Evolutionary conservation across 2,329 filamentous ascomycete genomes (phyloP), one percentile per base, ranked within the genome.

Genomic region (Ophiostoma montium): DNA sequence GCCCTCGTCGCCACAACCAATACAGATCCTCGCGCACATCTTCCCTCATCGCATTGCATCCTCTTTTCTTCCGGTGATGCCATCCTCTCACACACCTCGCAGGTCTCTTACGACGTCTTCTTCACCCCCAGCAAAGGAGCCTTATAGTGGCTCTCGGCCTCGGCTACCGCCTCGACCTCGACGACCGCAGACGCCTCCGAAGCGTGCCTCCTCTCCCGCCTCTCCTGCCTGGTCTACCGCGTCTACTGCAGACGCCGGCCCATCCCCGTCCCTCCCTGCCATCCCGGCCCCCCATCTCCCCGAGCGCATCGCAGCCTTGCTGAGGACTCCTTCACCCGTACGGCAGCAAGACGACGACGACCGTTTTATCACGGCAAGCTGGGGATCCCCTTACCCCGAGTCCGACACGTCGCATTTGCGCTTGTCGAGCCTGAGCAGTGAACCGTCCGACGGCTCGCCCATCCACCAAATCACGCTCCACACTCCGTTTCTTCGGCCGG

Each of bases 371-470:
- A 92, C 86, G 43, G 83, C 87, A 45, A 89, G 83, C 62, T 95
- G 89, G 88, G 89, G 89, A 50, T 95, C 88, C 48, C 89, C 89
- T 19, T 95, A 95, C 66, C 81, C 84, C 49, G 74, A 74, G 53
- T 75, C 82, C 35, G 82, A 76, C 50, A 64, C 62, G 57, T 64
- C 61, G 42, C 65, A 72, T 52, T 66, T 72, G 49, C 71, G 70
- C 47, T 66, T 65, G 48, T 65, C 69, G 53, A 78, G 75, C 57
- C 68, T 70, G 55, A 74, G 74, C 60, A 81, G 76, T 62, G 76
- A 73, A 57, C 65, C 65, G 51, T 80, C 75, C 3, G 76, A 78
- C 58, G 76, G 76, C 53, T 76, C 71, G 41, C 76, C 73, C 0
- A 70, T 81, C 53, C 77, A 80, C 55, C 74, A 75, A 50, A 67